phyloP scores from a whole-genome alignment of 1,284 basidiomycete genomes.

The Cutaneotrichosporon spelunceum region DNA sequence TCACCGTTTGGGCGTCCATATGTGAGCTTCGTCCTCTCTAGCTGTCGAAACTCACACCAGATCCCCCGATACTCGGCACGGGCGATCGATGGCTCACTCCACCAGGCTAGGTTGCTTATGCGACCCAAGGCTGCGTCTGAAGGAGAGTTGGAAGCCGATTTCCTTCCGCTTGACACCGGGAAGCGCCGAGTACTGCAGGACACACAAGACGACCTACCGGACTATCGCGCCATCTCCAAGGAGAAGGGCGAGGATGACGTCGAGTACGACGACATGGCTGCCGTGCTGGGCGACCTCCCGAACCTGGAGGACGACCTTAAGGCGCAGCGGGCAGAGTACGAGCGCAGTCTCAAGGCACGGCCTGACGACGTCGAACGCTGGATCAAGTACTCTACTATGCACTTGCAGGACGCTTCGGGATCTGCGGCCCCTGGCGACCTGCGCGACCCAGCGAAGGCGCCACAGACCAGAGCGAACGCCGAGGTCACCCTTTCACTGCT shows the following conservation, averaged over 20 bases:
- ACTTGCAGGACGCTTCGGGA: slow-evolving; percentile 25
- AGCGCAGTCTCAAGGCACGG: slow-evolving; percentile 30
- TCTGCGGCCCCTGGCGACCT: background rate
- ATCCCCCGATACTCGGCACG: slow-evolving; percentile 21
- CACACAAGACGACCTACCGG: slow-evolving; percentile 11
- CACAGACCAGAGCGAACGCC: slow-evolving; percentile 30
- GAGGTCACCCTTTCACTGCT: slow-evolving; percentile 48
- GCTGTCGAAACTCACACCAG: slow-evolving; percentile 9
- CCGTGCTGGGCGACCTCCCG: slow-evolving; percentile 28
- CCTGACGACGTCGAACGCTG: slow-evolving; percentile 39
- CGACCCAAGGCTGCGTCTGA: slow-evolving; percentile 4
- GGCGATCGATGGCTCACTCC: slow-evolving; percentile 14
- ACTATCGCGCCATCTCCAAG: slow-evolving; percentile 17
- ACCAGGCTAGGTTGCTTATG: slow-evolving; percentile 17
- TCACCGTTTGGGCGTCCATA: slow-evolving; percentile 35
- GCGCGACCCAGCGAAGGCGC: slow-evolving; percentile 12
- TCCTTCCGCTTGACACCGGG: slow-evolving; percentile 12
- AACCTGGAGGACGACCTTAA: slow-evolving; percentile 37
- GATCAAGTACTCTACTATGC: slow-evolving; percentile 44
- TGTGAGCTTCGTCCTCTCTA: slow-evolving; percentile 28
- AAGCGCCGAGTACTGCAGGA: background rate
- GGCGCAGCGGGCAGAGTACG: slow-evolving; percentile 32
- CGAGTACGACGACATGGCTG: slow-evolving; percentile 16
- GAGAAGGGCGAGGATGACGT: slow-evolving; percentile 22
- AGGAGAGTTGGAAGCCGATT: slow-evolving; percentile 9